Conservation (phyloP, 2,329 filamentous ascomycete species). For the Atkinsonella hypoxylon region DNA sequence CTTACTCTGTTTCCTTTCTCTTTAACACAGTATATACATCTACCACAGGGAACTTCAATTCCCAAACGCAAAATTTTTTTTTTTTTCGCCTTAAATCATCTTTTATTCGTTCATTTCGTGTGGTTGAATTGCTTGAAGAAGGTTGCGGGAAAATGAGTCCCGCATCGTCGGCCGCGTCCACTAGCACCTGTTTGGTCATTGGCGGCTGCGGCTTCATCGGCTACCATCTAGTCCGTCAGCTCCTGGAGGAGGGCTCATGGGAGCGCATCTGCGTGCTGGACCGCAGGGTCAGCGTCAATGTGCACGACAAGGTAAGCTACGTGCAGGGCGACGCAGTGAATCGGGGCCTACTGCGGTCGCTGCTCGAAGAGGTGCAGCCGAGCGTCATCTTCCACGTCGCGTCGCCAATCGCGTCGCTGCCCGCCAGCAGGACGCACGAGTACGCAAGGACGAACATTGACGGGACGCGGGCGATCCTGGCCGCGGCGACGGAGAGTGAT, state of each 20-base stretch:
- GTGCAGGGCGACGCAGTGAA: neutral
- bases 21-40: too few species aligned
- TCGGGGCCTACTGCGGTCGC: neutral
- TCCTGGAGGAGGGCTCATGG: constrained; percentile 16
- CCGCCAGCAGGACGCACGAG: neutral
- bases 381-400: neutral
- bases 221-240: constrained; percentile 18
- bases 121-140: too few species aligned
- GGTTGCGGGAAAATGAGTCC: neutral
- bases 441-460: neutral
- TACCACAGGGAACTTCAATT: too few species aligned
- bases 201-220: constrained; percentile 24
- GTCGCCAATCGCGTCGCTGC: neutral
- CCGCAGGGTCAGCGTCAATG: neutral
- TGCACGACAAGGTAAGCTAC: neutral
- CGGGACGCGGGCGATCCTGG: constrained; percentile 14
- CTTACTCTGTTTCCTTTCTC: too few species aligned
- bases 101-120: too few species aligned
- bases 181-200: constrained; percentile 12
- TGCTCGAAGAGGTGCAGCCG: neutral
- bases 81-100: too few species aligned
- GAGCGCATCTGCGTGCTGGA: constrained; percentile 5
- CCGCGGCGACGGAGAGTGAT: constrained; percentile 9
- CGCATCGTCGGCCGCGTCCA: neutral
- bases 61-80: too few species aligned